Conservation (phyloP, 2,329 filamentous ascomycete species). For the Phaeosphaeria sp. region DNA sequence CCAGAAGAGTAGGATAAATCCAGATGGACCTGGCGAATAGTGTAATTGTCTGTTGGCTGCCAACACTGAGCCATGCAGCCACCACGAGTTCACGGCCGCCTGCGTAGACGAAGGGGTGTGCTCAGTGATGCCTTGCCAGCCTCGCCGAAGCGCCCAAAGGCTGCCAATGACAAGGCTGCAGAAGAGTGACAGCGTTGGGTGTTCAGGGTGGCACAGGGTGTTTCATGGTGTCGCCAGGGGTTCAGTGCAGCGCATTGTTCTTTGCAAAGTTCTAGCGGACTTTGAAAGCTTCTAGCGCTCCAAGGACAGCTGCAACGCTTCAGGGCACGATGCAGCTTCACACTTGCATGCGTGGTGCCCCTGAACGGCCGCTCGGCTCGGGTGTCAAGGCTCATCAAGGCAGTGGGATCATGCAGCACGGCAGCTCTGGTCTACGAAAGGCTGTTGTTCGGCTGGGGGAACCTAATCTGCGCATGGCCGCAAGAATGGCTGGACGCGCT, state of each 20-base stretch:
- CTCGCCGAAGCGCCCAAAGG: constrained; percentile 11
- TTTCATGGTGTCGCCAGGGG: constrained; percentile 21
- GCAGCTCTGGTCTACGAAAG: constrained; percentile 1
- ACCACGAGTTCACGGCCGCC: constrained; percentile 24
- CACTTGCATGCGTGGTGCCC: neutral
- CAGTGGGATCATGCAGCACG: constrained; percentile 9
- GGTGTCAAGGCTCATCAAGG: constrained; percentile 1
- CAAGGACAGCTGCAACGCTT: constrained; percentile 21
- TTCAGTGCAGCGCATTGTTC: constrained; percentile 21
- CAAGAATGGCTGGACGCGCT: constrained; percentile 38
- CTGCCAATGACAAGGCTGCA: constrained; percentile 20
- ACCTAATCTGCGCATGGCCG: constrained; percentile 35
- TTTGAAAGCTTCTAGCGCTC: constrained; percentile 33
- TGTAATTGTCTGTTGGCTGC: constrained; percentile 18
- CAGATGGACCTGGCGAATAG: constrained; percentile 10
- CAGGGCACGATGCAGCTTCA: neutral
- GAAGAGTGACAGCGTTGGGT: constrained; percentile 16
- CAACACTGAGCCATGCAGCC: constrained; percentile 20
- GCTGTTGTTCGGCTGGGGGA: constrained; percentile 21
- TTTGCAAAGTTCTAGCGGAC: constrained; percentile 28
- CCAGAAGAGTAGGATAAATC: neutral
- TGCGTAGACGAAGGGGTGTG: neutral
- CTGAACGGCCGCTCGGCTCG: neutral
- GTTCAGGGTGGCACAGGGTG: constrained; percentile 11
- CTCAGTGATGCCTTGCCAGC: neutral